Evolutionary conservation across 331 rosid species (phyloP).

Genomic region (Malus hybrid): DNA sequence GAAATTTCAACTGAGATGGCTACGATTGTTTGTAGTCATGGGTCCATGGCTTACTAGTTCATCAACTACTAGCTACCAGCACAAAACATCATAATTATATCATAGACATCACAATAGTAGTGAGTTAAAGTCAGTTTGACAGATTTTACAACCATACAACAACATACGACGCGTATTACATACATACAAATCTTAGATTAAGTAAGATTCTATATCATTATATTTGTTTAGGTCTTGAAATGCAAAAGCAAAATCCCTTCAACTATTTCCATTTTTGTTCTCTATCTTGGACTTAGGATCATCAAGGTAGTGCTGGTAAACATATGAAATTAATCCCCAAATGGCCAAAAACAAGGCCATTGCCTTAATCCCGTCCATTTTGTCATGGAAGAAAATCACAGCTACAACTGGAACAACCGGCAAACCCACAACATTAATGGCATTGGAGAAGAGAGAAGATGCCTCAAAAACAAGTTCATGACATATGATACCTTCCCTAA

Average conservation of each 20-base stretch:
- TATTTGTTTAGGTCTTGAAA: background rate
- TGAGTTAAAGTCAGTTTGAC: background rate
- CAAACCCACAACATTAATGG: constrained; percentile 42
- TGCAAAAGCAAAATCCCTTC: background rate
- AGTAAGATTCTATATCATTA: too few species aligned
- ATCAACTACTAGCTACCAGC: background rate
- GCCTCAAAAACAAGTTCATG: constrained; percentile 51
- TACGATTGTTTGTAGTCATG: background rate
- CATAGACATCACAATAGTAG: background rate
- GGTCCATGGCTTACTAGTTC: background rate
- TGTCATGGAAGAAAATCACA: constrained; percentile 44
- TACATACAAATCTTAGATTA: too few species aligned
- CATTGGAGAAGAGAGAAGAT: constrained; percentile 58
- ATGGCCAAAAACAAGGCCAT: constrained; percentile 55
- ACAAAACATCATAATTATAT: too few species aligned
- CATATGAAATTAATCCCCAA: constrained; percentile 59
- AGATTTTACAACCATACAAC: too few species aligned
- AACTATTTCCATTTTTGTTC: background rate
- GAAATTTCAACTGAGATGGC: background rate
- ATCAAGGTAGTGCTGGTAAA: constrained; percentile 53
- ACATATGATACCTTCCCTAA: constrained; percentile 46
- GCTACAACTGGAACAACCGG: constrained; percentile 59
- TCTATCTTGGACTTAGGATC: constrained; percentile 10
- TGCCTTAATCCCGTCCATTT: constrained; percentile 50
- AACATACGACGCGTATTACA: background rate